phyloP scores from a whole-genome alignment of 306 rosid genomes.

The Lathyrus aphaca region DNA sequence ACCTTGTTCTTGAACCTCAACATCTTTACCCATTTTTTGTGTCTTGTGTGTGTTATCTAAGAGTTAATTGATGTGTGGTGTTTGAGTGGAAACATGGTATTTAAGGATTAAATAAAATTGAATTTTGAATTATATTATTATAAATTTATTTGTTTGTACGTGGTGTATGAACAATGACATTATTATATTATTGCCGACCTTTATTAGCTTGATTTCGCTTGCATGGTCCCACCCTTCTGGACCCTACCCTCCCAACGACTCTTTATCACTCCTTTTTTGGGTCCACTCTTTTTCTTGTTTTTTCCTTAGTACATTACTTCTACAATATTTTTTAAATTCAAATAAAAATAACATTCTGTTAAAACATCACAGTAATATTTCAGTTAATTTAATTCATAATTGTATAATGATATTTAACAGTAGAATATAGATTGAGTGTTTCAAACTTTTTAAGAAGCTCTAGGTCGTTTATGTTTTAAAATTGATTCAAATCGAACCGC shows the following conservation, averaged over 20 bases:
- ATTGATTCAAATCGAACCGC: too few species aligned
- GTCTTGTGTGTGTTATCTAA: neutral
- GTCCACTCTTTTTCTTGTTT: neutral
- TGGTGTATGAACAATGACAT: neutral
- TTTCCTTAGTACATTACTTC: neutral
- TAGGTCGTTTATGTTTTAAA: too few species aligned
- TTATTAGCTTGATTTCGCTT: slow-evolving; percentile 61
- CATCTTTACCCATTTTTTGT: slow-evolving; percentile 65
- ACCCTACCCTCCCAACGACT: slow-evolving; percentile 40
- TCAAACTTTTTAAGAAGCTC: too few species aligned
- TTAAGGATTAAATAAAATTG: slow-evolving; percentile 34
- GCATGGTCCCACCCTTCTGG: slow-evolving; percentile 66
- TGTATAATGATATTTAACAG: too few species aligned
- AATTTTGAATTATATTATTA: too few species aligned
- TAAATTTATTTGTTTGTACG: too few species aligned
- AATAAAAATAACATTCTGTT: too few species aligned
- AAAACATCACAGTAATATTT: too few species aligned
- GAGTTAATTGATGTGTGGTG: slow-evolving; percentile 2
- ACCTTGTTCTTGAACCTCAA: slow-evolving; percentile 60
- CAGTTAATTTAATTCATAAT: too few species aligned
- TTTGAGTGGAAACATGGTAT: slow-evolving; percentile 48
- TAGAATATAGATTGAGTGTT: too few species aligned
- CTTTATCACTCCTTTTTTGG: slow-evolving; percentile 9
- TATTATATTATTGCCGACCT: slow-evolving; percentile 57
- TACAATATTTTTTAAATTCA: too few species aligned